Evolutionary conservation across 306 rosid species (phyloP).

Genomic region (Fragaria iinumae): DNA sequence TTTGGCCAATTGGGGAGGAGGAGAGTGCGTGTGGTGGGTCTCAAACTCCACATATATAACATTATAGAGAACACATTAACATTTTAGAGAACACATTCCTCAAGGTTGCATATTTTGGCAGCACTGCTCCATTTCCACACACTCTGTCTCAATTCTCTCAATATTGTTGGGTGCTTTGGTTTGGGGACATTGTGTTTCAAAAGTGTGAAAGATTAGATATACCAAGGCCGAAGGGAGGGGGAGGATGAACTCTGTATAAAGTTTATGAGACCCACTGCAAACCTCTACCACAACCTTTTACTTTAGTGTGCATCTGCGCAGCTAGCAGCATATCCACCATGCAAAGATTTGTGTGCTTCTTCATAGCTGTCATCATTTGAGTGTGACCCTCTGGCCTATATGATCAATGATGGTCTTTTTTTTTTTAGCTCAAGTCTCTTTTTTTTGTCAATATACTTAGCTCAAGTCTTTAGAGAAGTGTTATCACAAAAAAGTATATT

Average conservation of each 20-base stretch:
- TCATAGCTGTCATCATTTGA: neutral
- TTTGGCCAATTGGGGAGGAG: conserved; percentile 18
- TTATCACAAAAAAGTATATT: too few relatives aligned
- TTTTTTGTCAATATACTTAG: too few relatives aligned
- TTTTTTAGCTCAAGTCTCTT: too few relatives aligned
- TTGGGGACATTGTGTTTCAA: conserved; percentile 27
- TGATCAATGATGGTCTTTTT: neutral
- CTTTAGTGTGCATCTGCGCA: neutral
- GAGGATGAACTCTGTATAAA: neutral
- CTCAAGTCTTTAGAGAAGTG: too few relatives aligned
- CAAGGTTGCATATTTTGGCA: conserved; percentile 43
- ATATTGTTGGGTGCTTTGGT: conserved; percentile 26
- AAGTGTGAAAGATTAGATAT: conserved; percentile 3
- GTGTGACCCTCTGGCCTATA: neutral
- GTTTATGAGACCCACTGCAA: neutral
- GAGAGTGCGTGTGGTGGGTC: conserved; percentile 61
- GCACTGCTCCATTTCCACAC: conserved; percentile 34
- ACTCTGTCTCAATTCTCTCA: conserved; percentile 35
- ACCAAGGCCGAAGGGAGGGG: neutral
- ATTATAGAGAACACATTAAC: neutral
- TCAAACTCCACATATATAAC: conserved; percentile 23
- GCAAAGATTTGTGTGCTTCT: neutral
- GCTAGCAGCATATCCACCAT: neutral
- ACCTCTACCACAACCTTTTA: neutral
- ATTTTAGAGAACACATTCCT: conserved; percentile 28